phyloP scores from a whole-genome alignment of 345 rosid genomes.

The Combretum micranthum region DNA sequence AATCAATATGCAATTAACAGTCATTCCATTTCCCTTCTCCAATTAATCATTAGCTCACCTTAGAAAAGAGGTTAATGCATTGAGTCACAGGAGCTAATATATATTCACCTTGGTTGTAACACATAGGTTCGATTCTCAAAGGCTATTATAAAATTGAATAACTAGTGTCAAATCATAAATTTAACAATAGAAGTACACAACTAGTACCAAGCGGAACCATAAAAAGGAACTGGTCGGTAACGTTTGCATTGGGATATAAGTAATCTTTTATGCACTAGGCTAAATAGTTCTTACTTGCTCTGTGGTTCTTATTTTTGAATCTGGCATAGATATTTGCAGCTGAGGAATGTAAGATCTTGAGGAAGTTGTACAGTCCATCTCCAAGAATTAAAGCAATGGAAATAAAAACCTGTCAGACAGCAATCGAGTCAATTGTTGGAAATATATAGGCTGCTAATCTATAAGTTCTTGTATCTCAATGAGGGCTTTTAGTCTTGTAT shows the following conservation, averaged over 20 bases:
- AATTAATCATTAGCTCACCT: no score
- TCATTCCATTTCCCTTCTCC: no score
- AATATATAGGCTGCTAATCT: no score
- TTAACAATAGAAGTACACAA: not conserved
- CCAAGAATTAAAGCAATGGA: slow-evolving; percentile 33
- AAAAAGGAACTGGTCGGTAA: not conserved
- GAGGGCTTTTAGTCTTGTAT: not conserved
- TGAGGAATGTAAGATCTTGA: slow-evolving; percentile 23
- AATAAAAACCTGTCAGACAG: slow-evolving; percentile 25
- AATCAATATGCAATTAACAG: no score
- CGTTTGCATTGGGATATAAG: not conserved
- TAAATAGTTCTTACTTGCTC: slow-evolving; percentile 8
- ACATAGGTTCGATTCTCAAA: no score
- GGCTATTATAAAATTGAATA: no score
- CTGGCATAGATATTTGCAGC: slow-evolving; percentile 9
- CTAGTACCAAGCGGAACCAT: no score
- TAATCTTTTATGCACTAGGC: not conserved
- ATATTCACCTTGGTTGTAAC: no score
- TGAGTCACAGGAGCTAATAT: no score
- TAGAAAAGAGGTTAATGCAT: no score
- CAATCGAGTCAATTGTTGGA: not conserved
- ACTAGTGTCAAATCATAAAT: not conserved
- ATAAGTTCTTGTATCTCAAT: no score
- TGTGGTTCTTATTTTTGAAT: slow-evolving; percentile 8
- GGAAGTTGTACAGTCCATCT: slow-evolving; percentile 35